These are phyloP conservation scores for Canavalia ensiformis DNA, from an alignment of 306 rosid species.

Conservation along the genomic window DNA sequence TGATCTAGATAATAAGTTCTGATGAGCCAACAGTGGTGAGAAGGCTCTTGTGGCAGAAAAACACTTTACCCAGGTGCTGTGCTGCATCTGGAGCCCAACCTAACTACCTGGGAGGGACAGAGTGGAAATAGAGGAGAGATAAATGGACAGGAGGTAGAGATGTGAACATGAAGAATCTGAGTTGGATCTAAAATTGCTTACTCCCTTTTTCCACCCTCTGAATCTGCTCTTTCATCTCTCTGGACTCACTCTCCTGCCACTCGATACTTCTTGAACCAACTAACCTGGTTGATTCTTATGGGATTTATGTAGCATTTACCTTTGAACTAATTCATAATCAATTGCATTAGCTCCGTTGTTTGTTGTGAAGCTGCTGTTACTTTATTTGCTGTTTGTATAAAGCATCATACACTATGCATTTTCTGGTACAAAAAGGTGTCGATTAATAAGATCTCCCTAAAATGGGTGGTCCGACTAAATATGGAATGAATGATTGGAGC, in stretches of 20 bases:
- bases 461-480: neutral
- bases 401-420: no score
- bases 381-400: no score
- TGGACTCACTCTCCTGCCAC: no score
- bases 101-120: neutral
- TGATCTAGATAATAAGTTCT: neutral
- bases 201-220: neutral
- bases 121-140: conserved; percentile 28
- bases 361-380: no score
- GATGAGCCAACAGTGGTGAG: no score
- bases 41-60: no score
- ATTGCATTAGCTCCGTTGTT: no score
- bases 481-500: no score
- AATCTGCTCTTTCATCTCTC: neutral
- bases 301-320: neutral
- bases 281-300: neutral
- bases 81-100: neutral
- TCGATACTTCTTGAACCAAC: neutral
- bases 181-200: neutral
- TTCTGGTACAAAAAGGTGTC: no score
- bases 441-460: neutral
- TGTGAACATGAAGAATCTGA: conserved; percentile 21
- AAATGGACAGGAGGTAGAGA: conserved; percentile 5
- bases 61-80: neutral
- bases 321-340: no score